Percentiles rank a stretch among this genome's conserved stretches.
Evolutionary conservation across 768 basidiomycete genomes (phyloP).

Genomic region (Tulasnella calospora): DNA sequence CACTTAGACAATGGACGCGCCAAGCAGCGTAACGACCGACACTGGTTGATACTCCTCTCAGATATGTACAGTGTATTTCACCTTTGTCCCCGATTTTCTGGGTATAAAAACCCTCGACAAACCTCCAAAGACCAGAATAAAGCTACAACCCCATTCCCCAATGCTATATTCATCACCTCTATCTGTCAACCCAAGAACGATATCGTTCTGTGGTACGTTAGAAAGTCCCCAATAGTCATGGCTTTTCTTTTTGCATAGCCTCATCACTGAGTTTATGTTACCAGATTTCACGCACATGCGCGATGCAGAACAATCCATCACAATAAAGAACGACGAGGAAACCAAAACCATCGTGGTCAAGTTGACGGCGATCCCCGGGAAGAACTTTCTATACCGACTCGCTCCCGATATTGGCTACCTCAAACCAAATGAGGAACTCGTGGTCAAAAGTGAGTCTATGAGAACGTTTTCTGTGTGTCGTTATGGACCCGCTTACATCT

Average conservation of each 20-base stretch:
- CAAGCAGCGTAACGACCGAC: too few species aligned
- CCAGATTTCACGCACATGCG: background rate
- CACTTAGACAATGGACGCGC: background rate
- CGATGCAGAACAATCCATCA: background rate
- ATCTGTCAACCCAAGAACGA: background rate
- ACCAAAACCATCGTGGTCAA: background rate
- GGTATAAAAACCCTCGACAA: background rate
- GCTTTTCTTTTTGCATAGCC: too few species aligned
- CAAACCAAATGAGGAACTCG: background rate
- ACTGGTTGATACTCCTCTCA: too few species aligned
- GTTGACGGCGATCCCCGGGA: background rate
- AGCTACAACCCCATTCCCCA: background rate
- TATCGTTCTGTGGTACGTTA: background rate
- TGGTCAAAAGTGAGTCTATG: background rate
- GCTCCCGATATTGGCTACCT: background rate
- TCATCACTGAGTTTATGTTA: background rate
- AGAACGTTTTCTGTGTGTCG: too few species aligned
- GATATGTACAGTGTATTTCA: background rate
- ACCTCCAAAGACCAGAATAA: background rate
- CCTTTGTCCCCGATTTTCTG: background rate
- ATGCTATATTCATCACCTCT: background rate
- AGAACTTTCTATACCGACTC: background rate
- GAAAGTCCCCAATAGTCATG: too few species aligned
- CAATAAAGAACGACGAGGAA: background rate
- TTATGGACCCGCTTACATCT: background rate